These are phyloP conservation scores for Phytophthora syringae DNA, from an alignment of 352 stramenopile species.

Conservation along the genomic window DNA sequence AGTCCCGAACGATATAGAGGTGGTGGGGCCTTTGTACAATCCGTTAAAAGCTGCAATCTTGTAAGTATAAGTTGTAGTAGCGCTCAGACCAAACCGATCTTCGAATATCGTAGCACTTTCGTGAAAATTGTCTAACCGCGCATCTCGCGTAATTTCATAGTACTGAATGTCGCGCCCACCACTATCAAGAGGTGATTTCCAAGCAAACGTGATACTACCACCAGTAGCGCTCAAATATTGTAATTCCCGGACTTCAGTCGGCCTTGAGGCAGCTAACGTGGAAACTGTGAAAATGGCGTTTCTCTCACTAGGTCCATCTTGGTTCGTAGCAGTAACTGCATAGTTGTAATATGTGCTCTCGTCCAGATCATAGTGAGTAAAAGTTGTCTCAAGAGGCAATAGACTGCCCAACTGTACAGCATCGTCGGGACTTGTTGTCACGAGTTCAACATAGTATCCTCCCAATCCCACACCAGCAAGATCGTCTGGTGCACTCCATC, in stretches of 20 bases:
- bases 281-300: slow-evolving; percentile 28
- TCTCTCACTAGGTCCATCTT: slow-evolving; percentile 43
- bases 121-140: slow-evolving; percentile 11
- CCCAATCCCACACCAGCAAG: slow-evolving; percentile 50
- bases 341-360: slow-evolving; percentile 57
- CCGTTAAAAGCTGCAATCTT: slow-evolving; percentile 56
- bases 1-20: slow-evolving; percentile 18
- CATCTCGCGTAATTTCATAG: slow-evolving; percentile 50
- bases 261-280: slow-evolving; percentile 29
- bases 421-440: slow-evolving; percentile 5
- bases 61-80: slow-evolving; percentile 46
- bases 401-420: slow-evolving; percentile 1
- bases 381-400: slow-evolving; percentile 27
- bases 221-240: slow-evolving; percentile 15
- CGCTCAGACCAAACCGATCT: slow-evolving; percentile 40
- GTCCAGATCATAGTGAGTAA: slow-evolving; percentile 48
- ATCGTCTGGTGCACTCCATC: slow-evolving; percentile 54
- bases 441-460: slow-evolving; percentile 46
- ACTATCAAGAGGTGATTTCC: slow-evolving; percentile 50
- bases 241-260: slow-evolving; percentile 31
- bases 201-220: slow-evolving; percentile 45
- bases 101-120: slow-evolving; percentile 30
- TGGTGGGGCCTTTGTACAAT: slow-evolving; percentile 22
- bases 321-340: slow-evolving; percentile 51
- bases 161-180: slow-evolving; percentile 47